Evolutionary conservation across 1,284 basidiomycete genomes (phyloP), one percentile per base, ranked within the genome.

Genomic region (Sanguinoderma infundibulare): DNA sequence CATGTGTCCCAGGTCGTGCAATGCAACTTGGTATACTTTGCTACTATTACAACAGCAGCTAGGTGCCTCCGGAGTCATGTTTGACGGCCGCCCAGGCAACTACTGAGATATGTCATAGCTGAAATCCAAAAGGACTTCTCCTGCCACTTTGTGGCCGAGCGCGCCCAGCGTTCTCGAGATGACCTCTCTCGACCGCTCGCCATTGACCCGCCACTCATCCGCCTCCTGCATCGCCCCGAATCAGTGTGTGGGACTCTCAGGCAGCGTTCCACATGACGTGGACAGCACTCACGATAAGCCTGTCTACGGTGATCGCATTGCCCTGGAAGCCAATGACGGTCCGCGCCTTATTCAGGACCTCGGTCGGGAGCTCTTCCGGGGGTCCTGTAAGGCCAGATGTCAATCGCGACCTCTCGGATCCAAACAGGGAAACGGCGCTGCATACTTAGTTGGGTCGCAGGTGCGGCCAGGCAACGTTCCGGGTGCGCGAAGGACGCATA

Each of bases 401-500:
- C 20, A 39, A 34, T 26, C 22, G 10, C 2, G 10, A 10, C 20
- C n/a, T n/a, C n/a, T 34, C 15, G 32, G 26, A 22, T 38, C 12
- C 14, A 15, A 39, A 6, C 6, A 35, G 5, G 1, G n/a, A 39
- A 9, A 40, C 5, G 6, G 2, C n/a, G 30, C n/a, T 15, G 24
- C 44, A 15, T 40, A 67, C 66, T 59, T 53, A 53, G 34, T 10
- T 40, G 22, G 20, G 52, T 26, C 8, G 63, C 50, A 20, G 67
- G 65, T 12, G 57, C 70, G 17, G 74, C 70, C 20, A 80, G 72
- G 1, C 85, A 89, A 63, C 83, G 81, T 36, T 83, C 81, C n/a
- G 88, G 86, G 51, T 84, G 74, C 3, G 86, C 80, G 67, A 95
- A 93, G 61, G 83, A 84, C 3, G 85, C 86, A 73, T 92, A 91